phyloP scores from a whole-genome alignment of 805 yeast species.

The Candida vartiovaarae region DNA sequence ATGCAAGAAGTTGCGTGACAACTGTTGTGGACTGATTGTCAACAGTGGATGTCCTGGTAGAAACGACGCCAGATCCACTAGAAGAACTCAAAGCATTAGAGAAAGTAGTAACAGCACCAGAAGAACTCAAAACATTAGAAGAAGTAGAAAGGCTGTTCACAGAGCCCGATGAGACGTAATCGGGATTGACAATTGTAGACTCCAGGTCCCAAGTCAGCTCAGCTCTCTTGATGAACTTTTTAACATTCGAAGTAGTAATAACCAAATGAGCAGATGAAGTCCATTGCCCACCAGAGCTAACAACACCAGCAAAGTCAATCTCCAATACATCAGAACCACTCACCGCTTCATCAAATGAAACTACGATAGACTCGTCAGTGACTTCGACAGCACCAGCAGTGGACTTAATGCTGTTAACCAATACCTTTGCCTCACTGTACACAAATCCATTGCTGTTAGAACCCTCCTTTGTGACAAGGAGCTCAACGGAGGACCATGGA shows the following conservation, averaged over 20 bases:
- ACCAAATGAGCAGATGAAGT: slow-evolving; percentile 6
- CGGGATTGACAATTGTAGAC: too few relatives aligned
- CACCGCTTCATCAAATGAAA: not conserved
- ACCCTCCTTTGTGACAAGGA: slow-evolving; percentile 6
- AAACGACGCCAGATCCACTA: too few relatives aligned
- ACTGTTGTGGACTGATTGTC: too few relatives aligned
- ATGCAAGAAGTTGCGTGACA: too few relatives aligned
- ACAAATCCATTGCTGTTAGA: slow-evolving; percentile 5
- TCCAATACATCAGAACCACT: not conserved
- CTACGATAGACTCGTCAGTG: not conserved
- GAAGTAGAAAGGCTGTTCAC: too few relatives aligned
- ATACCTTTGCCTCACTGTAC: slow-evolving; percentile 3
- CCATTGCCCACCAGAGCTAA: slow-evolving; percentile 8
- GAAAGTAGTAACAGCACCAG: too few relatives aligned
- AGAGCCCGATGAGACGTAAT: too few relatives aligned
- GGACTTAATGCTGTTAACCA: slow-evolving; percentile 2
- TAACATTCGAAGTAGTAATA: slow-evolving; percentile 1
- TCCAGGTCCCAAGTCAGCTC: slow-evolving; percentile 1
- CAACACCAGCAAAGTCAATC: slow-evolving; percentile 4
- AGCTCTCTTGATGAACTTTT: slow-evolving; percentile 14
- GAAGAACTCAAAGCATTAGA: too few relatives aligned
- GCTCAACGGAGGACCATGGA: slow-evolving; percentile 14
- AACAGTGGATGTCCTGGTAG: too few relatives aligned
- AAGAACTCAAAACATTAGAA: too few relatives aligned
- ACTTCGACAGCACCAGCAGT: slow-evolving; percentile 1